Evolutionary conservation across 2,329 filamentous ascomycete genomes (phyloP).

Genomic region (Cordyceps javanica): DNA sequence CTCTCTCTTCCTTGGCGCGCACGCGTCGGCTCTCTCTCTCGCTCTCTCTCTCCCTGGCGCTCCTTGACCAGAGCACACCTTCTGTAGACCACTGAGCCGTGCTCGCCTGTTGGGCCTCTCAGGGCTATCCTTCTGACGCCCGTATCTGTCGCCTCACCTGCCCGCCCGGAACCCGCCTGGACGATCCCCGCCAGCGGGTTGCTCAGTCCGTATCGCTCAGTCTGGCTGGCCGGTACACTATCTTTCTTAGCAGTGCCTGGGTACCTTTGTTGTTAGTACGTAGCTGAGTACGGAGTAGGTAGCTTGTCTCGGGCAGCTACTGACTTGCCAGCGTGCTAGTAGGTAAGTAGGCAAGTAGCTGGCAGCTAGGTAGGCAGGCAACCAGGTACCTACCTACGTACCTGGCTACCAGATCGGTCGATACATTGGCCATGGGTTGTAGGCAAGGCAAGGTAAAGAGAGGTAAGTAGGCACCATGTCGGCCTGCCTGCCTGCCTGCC

Average conservation of each 20-base stretch:
- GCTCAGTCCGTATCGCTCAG: background rate
- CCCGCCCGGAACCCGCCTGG: background rate
- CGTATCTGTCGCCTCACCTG: too few relatives aligned
- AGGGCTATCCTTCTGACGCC: background rate
- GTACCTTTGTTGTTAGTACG: background rate
- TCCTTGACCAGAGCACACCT: background rate
- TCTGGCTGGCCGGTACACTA: background rate
- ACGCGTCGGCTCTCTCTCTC: too few relatives aligned
- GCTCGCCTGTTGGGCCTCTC: background rate
- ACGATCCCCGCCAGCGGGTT: background rate
- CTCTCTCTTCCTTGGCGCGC: too few relatives aligned
- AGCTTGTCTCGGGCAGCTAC: background rate
- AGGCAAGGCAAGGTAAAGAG: too few relatives aligned
- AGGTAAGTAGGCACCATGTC: background rate
- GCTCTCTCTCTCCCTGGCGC: background rate
- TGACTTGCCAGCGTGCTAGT: background rate
- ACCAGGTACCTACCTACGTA: background rate
- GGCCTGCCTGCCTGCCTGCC: background rate
- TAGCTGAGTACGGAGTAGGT: background rate
- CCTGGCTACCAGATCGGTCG: too few relatives aligned
- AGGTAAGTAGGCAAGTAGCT: too few relatives aligned
- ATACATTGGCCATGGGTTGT: too few relatives aligned
- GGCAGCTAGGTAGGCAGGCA: too few relatives aligned
- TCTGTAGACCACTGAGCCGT: background rate
- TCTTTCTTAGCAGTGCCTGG: background rate